Percentiles rank a stretch among this genome's conserved stretches.
phyloP scores from a whole-genome alignment of 108 stramenopile genomes.

The Phaeodactylum tricornutum region DNA sequence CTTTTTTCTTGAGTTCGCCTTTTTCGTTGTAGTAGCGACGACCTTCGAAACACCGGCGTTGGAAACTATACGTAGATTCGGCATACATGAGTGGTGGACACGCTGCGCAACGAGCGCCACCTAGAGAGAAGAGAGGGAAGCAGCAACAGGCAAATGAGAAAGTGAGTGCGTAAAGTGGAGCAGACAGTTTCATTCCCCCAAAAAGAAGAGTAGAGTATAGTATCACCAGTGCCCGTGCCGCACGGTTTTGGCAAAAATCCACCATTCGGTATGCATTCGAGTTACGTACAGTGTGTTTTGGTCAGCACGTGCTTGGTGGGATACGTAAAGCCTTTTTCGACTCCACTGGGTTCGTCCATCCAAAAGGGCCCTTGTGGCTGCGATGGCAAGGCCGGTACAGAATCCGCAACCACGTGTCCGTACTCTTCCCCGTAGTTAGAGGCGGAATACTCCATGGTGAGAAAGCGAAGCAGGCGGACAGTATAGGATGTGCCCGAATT shows the following conservation, averaged over 20 bases:
- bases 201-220: too few relatives aligned
- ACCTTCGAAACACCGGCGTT: constrained; percentile 28
- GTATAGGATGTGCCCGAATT: constrained; percentile 73
- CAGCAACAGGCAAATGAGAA: too few relatives aligned
- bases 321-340: constrained; percentile 10
- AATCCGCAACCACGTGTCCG: background rate
- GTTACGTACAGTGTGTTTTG: constrained; percentile 83
- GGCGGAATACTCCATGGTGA: constrained; percentile 38
- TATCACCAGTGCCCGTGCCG: too few relatives aligned
- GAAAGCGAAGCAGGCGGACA: constrained; percentile 27
- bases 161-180: too few relatives aligned
- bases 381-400: constrained; percentile 17
- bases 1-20: too few relatives aligned
- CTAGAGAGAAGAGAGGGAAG: too few relatives aligned
- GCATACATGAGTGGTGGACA: constrained; percentile 42
- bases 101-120: constrained; percentile 16
- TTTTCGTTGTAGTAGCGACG: too few relatives aligned
- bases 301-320: constrained; percentile 43
- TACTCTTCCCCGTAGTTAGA: constrained; percentile 62
- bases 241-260: too few relatives aligned
- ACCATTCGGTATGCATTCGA: too few relatives aligned
- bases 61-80: constrained; percentile 30
- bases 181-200: too few relatives aligned
- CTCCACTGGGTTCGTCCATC: constrained; percentile 21
- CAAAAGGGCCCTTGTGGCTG: constrained; percentile 45